Evolutionary conservation across 164 flowering plant species (phyloP).

Genomic region (Dillenia suffruticosa): DNA sequence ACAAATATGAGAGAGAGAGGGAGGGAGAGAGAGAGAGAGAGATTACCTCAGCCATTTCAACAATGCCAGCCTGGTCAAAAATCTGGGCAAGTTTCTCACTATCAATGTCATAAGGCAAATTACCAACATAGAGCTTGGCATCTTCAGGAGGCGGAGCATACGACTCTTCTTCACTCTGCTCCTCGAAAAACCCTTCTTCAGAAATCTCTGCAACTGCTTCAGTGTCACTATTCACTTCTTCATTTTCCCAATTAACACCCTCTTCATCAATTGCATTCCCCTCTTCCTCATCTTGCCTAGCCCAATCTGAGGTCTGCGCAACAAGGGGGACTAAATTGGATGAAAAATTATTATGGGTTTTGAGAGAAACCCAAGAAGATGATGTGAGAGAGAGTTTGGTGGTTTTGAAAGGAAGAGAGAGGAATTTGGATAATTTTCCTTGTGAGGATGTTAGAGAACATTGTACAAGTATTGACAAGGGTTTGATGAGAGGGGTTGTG

Average conservation of each 20-base stretch:
- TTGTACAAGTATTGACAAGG: conserved; percentile 16
- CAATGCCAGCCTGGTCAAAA: conserved; percentile 52
- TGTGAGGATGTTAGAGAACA: conserved; percentile 14
- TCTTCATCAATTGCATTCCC: conserved; percentile 11
- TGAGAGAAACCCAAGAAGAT: conserved; percentile 21
- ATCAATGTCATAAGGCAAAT: conserved; percentile 47
- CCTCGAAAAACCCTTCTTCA: conserved; percentile 21
- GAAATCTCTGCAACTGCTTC: conserved; percentile 10
- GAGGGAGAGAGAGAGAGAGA: not conserved
- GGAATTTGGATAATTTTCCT: conserved; percentile 15
- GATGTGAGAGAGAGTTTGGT: conserved; percentile 6
- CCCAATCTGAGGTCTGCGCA: conserved; percentile 49
- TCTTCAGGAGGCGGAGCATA: conserved; percentile 42
- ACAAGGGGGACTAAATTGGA: conserved; percentile 24
- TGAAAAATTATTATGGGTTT: conserved; percentile 11
- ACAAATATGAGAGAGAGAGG: not conserved
- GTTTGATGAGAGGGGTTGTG: conserved; percentile 14
- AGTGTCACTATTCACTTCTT: conserved; percentile 15
- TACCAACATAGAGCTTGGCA: conserved; percentile 56
- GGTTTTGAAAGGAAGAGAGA: conserved; percentile 34
- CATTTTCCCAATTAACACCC: conserved; percentile 13
- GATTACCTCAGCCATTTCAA: conserved; percentile 50
- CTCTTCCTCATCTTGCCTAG: conserved; percentile 22
- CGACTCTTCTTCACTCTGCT: conserved; percentile 14
- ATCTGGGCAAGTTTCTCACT: conserved; percentile 43